A percentile compares a stretch with the other conserved stretches of the same genome.
Conservation (phyloP, 2,329 filamentous ascomycete genomes). For the Elsinoe batatas region DNA sequence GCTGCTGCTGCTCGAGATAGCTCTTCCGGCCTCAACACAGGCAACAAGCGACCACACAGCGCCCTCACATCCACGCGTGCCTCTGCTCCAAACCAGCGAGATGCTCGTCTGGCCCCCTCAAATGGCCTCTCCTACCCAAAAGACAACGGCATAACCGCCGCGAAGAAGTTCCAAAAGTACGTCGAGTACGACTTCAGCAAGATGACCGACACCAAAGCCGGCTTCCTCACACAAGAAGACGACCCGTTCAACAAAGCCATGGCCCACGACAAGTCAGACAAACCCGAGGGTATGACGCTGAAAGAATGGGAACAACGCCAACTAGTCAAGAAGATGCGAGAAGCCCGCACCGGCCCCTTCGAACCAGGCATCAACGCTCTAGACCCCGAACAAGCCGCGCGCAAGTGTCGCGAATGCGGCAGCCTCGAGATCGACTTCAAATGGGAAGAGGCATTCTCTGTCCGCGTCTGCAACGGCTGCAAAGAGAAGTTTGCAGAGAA, state of each 20-base stretch:
- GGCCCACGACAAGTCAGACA: slow-evolving; percentile 46
- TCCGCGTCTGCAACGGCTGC: slow-evolving; percentile 68
- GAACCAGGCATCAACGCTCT: slow-evolving; percentile 80
- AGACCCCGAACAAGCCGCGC: slow-evolving; percentile 44
- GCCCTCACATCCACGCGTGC: slow-evolving; percentile 44
- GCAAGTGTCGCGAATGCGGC: slow-evolving; percentile 72
- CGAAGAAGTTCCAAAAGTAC: slow-evolving; percentile 82
- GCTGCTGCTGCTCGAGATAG: slow-evolving; percentile 41
- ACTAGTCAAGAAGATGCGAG: slow-evolving; percentile 59
- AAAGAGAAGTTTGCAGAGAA: slow-evolving; percentile 87
- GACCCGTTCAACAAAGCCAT: slow-evolving; percentile 81
- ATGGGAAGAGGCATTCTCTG: slow-evolving; percentile 76
- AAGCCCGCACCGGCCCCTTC: slow-evolving; percentile 69
- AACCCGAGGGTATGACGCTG: slow-evolving; percentile 78
- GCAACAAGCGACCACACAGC: slow-evolving; percentile 63
- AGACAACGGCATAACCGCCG: slow-evolving; percentile 56
- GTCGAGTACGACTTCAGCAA: slow-evolving; percentile 97
- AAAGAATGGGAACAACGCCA: slow-evolving; percentile 86
- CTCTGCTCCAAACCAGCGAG: slow-evolving; percentile 53
- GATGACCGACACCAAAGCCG: slow-evolving; percentile 97
- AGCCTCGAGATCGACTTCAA: slow-evolving; percentile 87
- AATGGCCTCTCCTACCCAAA: slow-evolving; percentile 28
- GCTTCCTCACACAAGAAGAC: slow-evolving; percentile 82
- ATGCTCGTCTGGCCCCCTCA: slow-evolving; percentile 45
- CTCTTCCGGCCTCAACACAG: slow-evolving; percentile 38